Evolutionary conservation across 805 yeast genomes (phyloP).

Genomic region (Candida broadrunensis): DNA sequence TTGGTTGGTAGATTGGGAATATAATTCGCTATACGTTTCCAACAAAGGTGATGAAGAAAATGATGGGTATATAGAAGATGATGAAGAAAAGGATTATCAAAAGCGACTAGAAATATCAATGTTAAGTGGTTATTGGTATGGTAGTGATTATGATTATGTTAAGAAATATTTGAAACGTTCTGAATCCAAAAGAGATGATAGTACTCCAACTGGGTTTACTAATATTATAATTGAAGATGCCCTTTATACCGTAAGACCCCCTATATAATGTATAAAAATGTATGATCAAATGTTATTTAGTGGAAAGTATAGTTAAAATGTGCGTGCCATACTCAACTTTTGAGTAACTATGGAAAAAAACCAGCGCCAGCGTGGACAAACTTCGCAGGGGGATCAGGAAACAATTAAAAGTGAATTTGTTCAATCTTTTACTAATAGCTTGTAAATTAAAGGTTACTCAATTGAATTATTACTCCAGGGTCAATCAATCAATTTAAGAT

Average conservation of each 20-base stretch:
- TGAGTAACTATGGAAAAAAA: too few species aligned
- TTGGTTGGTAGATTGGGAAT: conserved; percentile 45
- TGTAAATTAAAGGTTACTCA: not conserved
- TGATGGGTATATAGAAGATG: conserved; percentile 2
- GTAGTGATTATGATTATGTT: conserved; percentile 36
- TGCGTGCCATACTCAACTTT: too few species aligned
- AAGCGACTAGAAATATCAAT: conserved; percentile 26
- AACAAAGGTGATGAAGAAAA: conserved; percentile 2
- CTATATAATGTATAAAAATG: too few species aligned
- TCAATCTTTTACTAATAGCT: not conserved
- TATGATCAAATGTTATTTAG: too few species aligned
- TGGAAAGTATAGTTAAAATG: too few species aligned
- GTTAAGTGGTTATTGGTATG: conserved; percentile 44
- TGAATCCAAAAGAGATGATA: conserved; percentile 14
- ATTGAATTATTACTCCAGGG: not conserved
- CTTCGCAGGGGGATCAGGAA: not conserved
- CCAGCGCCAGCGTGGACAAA: too few species aligned
- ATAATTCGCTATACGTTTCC: conserved; percentile 9
- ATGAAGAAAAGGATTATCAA: conserved; percentile 9
- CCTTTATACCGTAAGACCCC: conserved; percentile 31
- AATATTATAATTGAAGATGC: conserved; percentile 38
- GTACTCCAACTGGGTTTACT: conserved; percentile 30
- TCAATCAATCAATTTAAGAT: not conserved
- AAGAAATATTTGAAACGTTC: conserved; percentile 21
- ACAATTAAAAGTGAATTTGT: not conserved